Evolutionary conservation across 768 basidiomycete species (phyloP).

Genomic region (Mrakia blollopis): DNA sequence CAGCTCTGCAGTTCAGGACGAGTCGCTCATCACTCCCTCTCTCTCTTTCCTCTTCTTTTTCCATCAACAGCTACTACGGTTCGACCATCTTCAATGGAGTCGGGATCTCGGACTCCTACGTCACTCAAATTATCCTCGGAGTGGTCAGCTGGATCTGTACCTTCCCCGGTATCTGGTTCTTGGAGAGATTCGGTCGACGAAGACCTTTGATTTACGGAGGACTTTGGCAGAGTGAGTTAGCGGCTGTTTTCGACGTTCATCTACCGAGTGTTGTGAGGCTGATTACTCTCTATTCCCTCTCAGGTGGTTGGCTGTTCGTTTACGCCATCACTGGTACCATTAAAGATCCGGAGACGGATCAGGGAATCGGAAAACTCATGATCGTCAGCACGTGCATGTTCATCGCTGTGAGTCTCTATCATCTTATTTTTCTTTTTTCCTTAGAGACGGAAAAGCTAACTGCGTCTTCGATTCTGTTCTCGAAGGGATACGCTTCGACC

Average conservation of each 20-base stretch:
- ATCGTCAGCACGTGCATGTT: constrained; percentile 16
- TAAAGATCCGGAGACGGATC: constrained; percentile 51
- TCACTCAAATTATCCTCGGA: constrained; percentile 71
- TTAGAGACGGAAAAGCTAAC: too few relatives aligned
- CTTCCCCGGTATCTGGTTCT: constrained; percentile 61
- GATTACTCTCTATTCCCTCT: too few relatives aligned
- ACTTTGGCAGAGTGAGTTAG: constrained; percentile 27
- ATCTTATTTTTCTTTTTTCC: background rate
- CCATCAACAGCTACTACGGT: constrained; percentile 44
- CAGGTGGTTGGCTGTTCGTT: constrained; percentile 9
- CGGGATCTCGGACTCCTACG: constrained; percentile 55
- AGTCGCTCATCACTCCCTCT: background rate
- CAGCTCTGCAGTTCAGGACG: background rate
- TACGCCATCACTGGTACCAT: constrained; percentile 44
- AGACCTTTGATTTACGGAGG: constrained; percentile 58
- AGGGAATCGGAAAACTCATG: constrained; percentile 51
- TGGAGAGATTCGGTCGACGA: constrained; percentile 67
- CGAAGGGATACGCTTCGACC: constrained; percentile 64
- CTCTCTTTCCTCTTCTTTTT: background rate
- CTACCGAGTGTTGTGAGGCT: too few relatives aligned
- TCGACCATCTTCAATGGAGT: constrained; percentile 65
- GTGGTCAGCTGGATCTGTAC: constrained; percentile 26
- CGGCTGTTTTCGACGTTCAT: too few relatives aligned
- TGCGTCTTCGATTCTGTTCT: constrained; percentile 51
- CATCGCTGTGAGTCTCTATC: background rate